Evolutionary conservation across 1,139 yeast genomes (phyloP).

Genomic region (Sugiyamaella xylanicola): DNA sequence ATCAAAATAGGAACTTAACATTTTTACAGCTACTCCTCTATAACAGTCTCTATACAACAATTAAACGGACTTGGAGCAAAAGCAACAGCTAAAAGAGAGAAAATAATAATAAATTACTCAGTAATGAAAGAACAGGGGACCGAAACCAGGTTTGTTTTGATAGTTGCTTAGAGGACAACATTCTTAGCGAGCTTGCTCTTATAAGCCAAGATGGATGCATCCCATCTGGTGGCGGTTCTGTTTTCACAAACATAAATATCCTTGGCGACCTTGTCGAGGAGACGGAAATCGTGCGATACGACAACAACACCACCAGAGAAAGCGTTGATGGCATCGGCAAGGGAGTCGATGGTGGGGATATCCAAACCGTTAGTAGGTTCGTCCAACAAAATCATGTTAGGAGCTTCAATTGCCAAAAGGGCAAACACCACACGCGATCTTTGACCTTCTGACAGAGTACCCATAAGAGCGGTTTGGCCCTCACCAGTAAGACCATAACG

Average conservation of each 20-base stretch:
- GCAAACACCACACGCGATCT: conserved; percentile 99
- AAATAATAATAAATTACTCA: conserved; percentile 1
- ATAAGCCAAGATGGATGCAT: conserved; percentile 85
- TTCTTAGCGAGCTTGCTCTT: conserved; percentile 90
- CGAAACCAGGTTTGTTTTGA: background rate
- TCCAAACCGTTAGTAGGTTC: conserved; percentile 99
- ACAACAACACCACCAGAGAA: conserved; percentile 98
- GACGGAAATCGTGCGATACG: conserved; percentile 98
- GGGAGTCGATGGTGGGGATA: conserved; percentile 95
- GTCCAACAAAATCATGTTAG: conserved; percentile 91
- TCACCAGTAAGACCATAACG: conserved; percentile 99
- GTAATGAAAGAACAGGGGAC: conserved; percentile 6
- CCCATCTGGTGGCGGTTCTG: conserved; percentile 96
- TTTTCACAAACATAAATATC: conserved; percentile 95
- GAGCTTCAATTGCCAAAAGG: conserved; percentile 88
- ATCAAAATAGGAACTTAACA: background rate
- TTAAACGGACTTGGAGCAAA: conserved; percentile 13
- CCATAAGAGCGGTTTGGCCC: conserved; percentile 98
- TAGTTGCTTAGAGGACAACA: conserved; percentile 47
- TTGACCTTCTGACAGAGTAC: conserved; percentile 97
- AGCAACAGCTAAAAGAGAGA: background rate
- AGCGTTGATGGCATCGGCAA: conserved; percentile 92
- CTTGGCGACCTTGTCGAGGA: conserved; percentile 95
- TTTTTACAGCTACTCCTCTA: conserved; percentile 14
- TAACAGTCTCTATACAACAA: conserved; percentile 16